A percentile compares a stretch with the other conserved stretches of the same genome.
These are phyloP conservation scores for Elongisporangium senticosum DNA, from an alignment of 352 stramenopile genomes.

Conservation along the genomic window DNA sequence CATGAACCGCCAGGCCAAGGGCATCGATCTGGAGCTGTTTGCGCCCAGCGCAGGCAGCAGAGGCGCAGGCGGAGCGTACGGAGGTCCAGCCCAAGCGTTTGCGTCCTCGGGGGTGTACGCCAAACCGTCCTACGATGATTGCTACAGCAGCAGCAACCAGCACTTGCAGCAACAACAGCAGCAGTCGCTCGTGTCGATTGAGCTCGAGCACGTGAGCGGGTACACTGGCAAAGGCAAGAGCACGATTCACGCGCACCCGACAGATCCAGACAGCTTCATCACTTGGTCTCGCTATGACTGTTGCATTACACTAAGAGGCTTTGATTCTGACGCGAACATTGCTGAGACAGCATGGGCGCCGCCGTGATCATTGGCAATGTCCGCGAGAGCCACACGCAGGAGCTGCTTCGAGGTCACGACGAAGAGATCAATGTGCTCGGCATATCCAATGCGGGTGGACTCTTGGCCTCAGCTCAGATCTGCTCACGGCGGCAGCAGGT, in stretches of 20 bases:
- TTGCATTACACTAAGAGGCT: background rate
- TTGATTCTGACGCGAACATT: background rate
- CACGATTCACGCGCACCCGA: slow-evolving; percentile 50
- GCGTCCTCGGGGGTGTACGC: slow-evolving; percentile 5
- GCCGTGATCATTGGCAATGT: slow-evolving; percentile 48
- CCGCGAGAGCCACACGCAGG: slow-evolving; percentile 42
- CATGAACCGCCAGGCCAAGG: slow-evolving; percentile 32
- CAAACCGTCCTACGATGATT: slow-evolving; percentile 13
- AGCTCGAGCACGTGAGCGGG: slow-evolving; percentile 66
- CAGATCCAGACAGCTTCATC: slow-evolving; percentile 44
- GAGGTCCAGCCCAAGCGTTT: background rate
- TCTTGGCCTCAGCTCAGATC: slow-evolving; percentile 47
- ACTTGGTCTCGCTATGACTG: slow-evolving; percentile 23
- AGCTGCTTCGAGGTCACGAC: slow-evolving; percentile 46
- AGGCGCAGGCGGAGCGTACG: slow-evolving; percentile 2
- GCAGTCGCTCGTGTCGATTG: slow-evolving; percentile 18
- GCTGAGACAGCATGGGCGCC: slow-evolving; percentile 34
- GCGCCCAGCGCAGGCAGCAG: slow-evolving; percentile 21
- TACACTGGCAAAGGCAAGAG: slow-evolving; percentile 49
- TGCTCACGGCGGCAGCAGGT: slow-evolving; percentile 19
- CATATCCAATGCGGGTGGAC: slow-evolving; percentile 25
- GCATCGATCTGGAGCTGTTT: slow-evolving; percentile 51
- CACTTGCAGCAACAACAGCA: slow-evolving; percentile 4
- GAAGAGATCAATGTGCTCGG: slow-evolving; percentile 49
- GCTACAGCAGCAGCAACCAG: slow-evolving; percentile 13